Evolutionary conservation across 2,329 filamentous ascomycete genomes (phyloP).

Genomic region (Mycosphaerella sp.): DNA sequence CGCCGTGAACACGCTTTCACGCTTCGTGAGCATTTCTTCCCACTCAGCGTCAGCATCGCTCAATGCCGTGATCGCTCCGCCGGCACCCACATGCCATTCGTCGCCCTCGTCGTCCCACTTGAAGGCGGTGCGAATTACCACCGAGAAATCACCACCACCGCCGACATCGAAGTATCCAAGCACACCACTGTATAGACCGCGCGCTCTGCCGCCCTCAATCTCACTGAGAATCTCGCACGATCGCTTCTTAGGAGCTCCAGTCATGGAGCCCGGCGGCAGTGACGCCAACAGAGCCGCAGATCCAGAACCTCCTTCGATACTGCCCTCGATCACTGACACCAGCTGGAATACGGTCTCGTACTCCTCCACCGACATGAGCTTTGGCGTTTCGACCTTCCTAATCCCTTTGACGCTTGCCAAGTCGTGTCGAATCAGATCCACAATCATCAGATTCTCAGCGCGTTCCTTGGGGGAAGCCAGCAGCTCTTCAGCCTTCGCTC

Average conservation of each 20-base stretch:
- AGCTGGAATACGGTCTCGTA: constrained; percentile 89
- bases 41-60: constrained; percentile 75
- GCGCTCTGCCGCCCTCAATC: constrained; percentile 58
- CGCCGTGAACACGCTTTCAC: constrained; percentile 29
- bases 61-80: constrained; percentile 80
- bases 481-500: constrained; percentile 64
- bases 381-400: constrained; percentile 62
- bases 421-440: constrained; percentile 92
- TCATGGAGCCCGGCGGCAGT: constrained; percentile 91
- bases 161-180: constrained; percentile 84
- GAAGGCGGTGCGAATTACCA: constrained; percentile 80
- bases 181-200: constrained; percentile 80
- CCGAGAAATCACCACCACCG: constrained; percentile 82
- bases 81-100: constrained; percentile 78
- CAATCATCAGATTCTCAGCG: constrained; percentile 97
- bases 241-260: constrained; percentile 88
- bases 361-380: constrained; percentile 81
- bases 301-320: constrained; percentile 52
- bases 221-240: constrained; percentile 74
- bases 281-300: constrained; percentile 70
- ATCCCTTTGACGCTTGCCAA: constrained; percentile 61
- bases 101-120: constrained; percentile 58
- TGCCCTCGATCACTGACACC: constrained; percentile 77
- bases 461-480: constrained; percentile 80
- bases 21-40: constrained; percentile 69